Evolutionary conservation across 2,329 filamentous ascomycete species (phyloP).

Genomic region (Lasiodiplodia hormozganensis): DNA sequence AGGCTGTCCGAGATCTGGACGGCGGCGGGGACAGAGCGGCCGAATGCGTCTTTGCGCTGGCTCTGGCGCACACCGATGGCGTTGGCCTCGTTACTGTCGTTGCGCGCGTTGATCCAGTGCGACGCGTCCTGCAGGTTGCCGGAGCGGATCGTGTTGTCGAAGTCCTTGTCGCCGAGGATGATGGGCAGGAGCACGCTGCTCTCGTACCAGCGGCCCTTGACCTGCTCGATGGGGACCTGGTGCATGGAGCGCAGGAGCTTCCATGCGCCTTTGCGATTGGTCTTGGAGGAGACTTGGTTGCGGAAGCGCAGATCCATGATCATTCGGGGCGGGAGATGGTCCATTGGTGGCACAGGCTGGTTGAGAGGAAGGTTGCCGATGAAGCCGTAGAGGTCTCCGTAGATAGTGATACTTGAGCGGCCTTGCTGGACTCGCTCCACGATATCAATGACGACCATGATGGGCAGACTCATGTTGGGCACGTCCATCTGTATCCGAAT

Average conservation of each 20-base stretch:
- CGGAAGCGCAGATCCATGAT: slow-evolving; percentile 59
- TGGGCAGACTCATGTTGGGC: slow-evolving; percentile 45
- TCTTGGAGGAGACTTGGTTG: slow-evolving; percentile 51
- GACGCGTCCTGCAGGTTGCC: slow-evolving; percentile 52
- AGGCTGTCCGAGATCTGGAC: slow-evolving; percentile 49
- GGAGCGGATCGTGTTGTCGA: slow-evolving; percentile 44
- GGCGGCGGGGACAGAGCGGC: slow-evolving; percentile 47
- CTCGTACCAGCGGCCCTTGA: slow-evolving; percentile 69
- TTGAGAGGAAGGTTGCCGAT: slow-evolving; percentile 41
- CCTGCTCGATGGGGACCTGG: slow-evolving; percentile 52
- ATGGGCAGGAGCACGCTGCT: slow-evolving; percentile 57
- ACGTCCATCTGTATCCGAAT: slow-evolving; percentile 56
- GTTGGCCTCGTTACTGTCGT: slow-evolving; percentile 43
- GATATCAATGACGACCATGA: slow-evolving; percentile 57
- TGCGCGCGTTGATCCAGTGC: slow-evolving; percentile 56
- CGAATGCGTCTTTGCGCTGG: slow-evolving; percentile 51
- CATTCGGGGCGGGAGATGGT: slow-evolving; percentile 58
- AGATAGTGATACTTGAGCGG: slow-evolving; percentile 37
- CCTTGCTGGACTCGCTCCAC: slow-evolving; percentile 45
- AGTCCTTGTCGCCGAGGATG: slow-evolving; percentile 41
- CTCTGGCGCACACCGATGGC: slow-evolving; percentile 40
- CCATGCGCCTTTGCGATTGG: slow-evolving; percentile 37
- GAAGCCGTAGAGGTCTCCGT: slow-evolving; percentile 62
- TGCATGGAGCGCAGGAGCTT: slow-evolving; percentile 30
- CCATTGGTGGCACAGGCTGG: slow-evolving; percentile 45